phyloP scores from a whole-genome alignment of 768 basidiomycete species.

The Dentipellis fragilis region DNA sequence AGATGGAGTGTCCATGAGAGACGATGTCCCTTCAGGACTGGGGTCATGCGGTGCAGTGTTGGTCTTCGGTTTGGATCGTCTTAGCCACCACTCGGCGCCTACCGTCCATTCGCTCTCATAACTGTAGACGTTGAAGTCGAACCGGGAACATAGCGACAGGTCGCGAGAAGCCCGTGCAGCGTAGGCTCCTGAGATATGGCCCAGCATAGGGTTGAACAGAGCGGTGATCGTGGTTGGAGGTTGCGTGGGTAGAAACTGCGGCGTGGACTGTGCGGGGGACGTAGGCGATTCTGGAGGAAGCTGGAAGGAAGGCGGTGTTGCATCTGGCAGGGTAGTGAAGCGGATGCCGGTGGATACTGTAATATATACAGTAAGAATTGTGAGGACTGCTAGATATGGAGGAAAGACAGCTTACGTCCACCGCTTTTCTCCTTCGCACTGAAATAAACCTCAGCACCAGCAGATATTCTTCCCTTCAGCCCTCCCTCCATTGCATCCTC shows the following conservation, averaged over 20 bases:
- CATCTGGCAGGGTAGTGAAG: slow-evolving; percentile 88
- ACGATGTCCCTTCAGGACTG: slow-evolving; percentile 12
- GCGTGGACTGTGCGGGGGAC: slow-evolving; percentile 21
- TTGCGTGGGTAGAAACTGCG: slow-evolving; percentile 35
- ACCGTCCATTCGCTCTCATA: slow-evolving; percentile 95
- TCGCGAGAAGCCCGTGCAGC: slow-evolving; percentile 81
- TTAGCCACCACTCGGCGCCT: slow-evolving; percentile 94
- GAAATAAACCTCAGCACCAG: slow-evolving; percentile 90
- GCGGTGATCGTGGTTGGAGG: slow-evolving; percentile 94
- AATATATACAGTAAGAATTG: not conserved
- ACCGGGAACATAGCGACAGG: slow-evolving; percentile 78
- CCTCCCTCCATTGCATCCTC: slow-evolving; percentile 91
- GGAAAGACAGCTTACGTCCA: slow-evolving; percentile 52
- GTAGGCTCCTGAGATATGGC: slow-evolving; percentile 87
- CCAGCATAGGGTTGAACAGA: slow-evolving; percentile 92
- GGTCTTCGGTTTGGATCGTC: slow-evolving; percentile 35
- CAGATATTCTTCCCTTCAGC: slow-evolving; percentile 79
- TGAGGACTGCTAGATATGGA: not conserved
- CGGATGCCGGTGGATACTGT: slow-evolving; percentile 87
- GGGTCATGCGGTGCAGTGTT: slow-evolving; percentile 16
- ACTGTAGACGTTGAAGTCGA: slow-evolving; percentile 95
- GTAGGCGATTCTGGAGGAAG: slow-evolving; percentile 28
- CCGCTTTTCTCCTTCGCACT: slow-evolving; percentile 90
- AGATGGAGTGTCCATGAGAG: slow-evolving; percentile 13
- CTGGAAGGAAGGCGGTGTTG: slow-evolving; percentile 57